Percentiles rank a stretch among this genome's conserved stretches.
These are phyloP conservation scores for Thelonectria olida DNA, from an alignment of 2,329 filamentous ascomycete species.

Conservation along the genomic window DNA sequence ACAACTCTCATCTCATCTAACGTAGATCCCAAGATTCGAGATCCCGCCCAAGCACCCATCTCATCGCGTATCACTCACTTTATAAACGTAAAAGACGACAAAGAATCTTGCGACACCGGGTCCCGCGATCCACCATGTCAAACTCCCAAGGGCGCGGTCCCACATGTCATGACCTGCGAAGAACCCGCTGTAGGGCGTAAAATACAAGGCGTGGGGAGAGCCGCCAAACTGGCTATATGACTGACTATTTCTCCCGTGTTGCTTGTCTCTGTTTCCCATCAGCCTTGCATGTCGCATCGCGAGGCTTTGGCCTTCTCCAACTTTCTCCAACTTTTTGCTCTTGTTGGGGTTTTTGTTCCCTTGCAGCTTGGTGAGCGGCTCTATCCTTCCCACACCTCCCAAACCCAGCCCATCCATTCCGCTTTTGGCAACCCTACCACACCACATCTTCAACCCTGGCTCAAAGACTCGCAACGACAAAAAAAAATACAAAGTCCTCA, in stretches of 20 bases:
- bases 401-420: not conserved
- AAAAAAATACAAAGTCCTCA: not conserved
- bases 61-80: not conserved
- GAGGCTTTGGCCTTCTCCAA: not conserved
- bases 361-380: not conserved
- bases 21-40: not conserved
- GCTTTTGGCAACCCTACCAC: not conserved
- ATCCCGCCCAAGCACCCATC: not conserved
- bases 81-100: not conserved
- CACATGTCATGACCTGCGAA: not conserved
- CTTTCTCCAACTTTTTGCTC: slow-evolving; percentile 2
- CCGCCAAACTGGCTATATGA: slow-evolving; percentile 7
- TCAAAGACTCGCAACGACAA: not conserved
- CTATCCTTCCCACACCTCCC: not conserved
- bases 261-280: not conserved
- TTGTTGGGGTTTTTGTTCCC: no score
- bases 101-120: not conserved
- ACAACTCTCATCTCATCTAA: not conserved
- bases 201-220: not conserved
- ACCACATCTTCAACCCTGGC: not conserved
- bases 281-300: not conserved
- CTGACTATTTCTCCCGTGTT: not conserved
- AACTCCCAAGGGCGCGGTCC: not conserved
- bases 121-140: not conserved
- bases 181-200: not conserved